Base-by-base conservation (phyloP, 2,329 filamentous ascomycete genomes). In the Fusarium keratoplasticum region DNA sequence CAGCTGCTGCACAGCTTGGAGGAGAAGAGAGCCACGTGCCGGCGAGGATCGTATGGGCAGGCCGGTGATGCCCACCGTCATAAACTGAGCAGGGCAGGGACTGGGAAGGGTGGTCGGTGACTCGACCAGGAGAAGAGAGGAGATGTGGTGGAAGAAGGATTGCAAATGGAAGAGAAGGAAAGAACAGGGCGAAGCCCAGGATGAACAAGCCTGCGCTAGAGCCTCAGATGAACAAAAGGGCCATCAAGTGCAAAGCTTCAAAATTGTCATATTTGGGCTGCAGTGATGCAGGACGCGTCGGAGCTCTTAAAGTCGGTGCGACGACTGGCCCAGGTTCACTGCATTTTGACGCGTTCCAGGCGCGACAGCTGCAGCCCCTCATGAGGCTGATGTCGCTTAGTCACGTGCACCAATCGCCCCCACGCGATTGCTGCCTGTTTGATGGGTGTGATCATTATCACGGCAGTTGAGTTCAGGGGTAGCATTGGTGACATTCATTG, bases 11-110 rank as follows among this genome's bases (percentile, higher is more conserved):
- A 70, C 58, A 66, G 75, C 73, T 78, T 58, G 75, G 44, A 64
- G 76, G 54, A 78, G 58, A 62, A 79, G 61, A 72, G 71, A 74
- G 68, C 78, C 77, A 64, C 74, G 73, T 73, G 81, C 77, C 79
- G 81, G 81, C 80, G 83, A 84, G 82, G 82, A 81, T 80, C 82
- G 78, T 63, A 79, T 61, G 40, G 76, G 66, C 33, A 83, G 78
- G 69, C 75, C 73, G 64, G 72, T 61, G 62, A 81, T 78, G 72
- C 79, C 80, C 76, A 76, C 72, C 78, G 70, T 81, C 83, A 84
- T 84, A 81, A 80, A 84, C 78, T 63, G 52, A 64, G 18, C 13
- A 40, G 59, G 35, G 14, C 35, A 18, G 16, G 31, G 29, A 18
- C 16, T 22, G 20, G 42, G 25, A 8, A 29, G 16, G 22, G 61